These are phyloP conservation scores for Hypoxylon sp. DNA, from an alignment of 2,329 filamentous ascomycete genomes.

Conservation along the genomic window DNA sequence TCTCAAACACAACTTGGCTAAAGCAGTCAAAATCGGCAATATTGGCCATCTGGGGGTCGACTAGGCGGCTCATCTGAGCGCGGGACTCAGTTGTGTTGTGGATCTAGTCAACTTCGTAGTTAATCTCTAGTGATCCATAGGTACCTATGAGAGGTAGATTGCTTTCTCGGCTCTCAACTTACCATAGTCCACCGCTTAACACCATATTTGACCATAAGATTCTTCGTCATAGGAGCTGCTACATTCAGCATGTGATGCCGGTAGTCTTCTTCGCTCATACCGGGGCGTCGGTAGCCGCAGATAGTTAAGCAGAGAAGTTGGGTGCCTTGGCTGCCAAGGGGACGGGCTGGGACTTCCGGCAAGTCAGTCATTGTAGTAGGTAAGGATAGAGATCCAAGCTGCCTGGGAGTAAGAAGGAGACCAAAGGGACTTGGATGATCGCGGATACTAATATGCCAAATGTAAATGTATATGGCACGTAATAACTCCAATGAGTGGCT, in stretches of 20 bases:
- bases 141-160: no score
- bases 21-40: constrained; percentile 61
- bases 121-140: no score
- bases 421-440: no score
- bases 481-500: no score
- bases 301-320: constrained; percentile 57
- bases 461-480: no score
- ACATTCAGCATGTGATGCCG: constrained; percentile 56
- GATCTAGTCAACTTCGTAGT: no score
- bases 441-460: no score
- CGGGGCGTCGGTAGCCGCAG: constrained; percentile 55
- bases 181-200: constrained; percentile 57
- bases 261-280: constrained; percentile 59
- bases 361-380: background rate
- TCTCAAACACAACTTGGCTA: constrained; percentile 57
- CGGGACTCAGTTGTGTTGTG: constrained; percentile 52
- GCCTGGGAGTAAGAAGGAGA: no score
- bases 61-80: constrained; percentile 52
- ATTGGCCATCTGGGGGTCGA: constrained; percentile 57
- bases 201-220: constrained; percentile 59
- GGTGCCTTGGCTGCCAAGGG: background rate
- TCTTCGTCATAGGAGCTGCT: constrained; percentile 56
- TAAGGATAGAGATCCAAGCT: no score
- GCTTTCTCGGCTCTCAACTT: no score
- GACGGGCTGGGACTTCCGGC: background rate